Evolutionary conservation across 768 basidiomycete genomes (phyloP), one percentile per base, ranked within the genome.

Genomic region (Trichaptum fuscoviolaceum): DNA sequence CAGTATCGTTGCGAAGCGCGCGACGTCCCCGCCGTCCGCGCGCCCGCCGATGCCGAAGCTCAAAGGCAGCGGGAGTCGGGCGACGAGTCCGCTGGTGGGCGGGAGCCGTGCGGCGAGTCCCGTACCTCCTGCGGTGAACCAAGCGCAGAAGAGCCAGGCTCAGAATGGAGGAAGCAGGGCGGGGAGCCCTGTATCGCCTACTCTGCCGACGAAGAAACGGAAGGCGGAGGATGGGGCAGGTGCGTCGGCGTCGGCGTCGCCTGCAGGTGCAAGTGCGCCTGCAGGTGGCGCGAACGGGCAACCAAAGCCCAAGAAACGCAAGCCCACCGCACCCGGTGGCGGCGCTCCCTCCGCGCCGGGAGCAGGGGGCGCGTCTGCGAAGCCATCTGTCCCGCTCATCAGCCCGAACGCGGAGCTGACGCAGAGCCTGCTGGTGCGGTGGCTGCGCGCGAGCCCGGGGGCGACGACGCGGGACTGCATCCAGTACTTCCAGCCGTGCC

Each of bases 1-100:
- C 76, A 91, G 89, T 1, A 73, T 91, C 25, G 85, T 95, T 18
- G 93, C 93, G 1, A 90, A 90, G 76, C 87, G 93, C 20, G 93
- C 93, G 3, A 93, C 92, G 1, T 93, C 91, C 68, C 93, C 92
- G 4, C 92, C 92, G 1, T 93, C 91, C 68, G 92, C 92, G 4
- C 92, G 91, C 71, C 80, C 76, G 10, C 84, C 85, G 2, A 91
- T 90, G 73, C 78, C 78, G 9, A 89, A 85, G 70, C 68, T 82
- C 12, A 73, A 76, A 36, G 69, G 59, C 12, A 77, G 76, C 67
- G 70, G 75, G 1, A 87, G 84, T 72, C 81, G 88, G 67, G 86
- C 83, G 18, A 82, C 79, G 64, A 90, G 87, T 72, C 89, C 90
- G 10, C 77, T 89, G 7, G 70, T 71, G 42, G 75, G 72, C 1